Evolutionary conservation across 352 stramenopile genomes (phyloP), one percentile per base, ranked within the genome.

Genomic region (Globisporangium cylindrosporum): DNA sequence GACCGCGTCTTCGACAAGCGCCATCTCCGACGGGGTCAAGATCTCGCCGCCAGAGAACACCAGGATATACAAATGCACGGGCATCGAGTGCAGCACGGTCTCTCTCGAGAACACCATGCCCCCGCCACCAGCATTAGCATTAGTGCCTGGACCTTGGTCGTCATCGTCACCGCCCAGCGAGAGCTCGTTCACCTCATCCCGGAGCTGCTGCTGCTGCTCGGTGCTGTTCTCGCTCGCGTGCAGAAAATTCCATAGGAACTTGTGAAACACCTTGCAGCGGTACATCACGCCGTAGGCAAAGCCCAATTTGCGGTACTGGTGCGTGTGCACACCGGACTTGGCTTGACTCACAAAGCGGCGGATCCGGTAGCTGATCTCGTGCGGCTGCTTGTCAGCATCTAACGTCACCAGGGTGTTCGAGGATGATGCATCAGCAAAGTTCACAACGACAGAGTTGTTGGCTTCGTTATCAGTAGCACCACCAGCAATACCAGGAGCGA

Each of bases 281-380:
- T 84, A 94, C 84, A 94, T 94, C 29, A 92, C 84, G 8, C 86
- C 86, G 41, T 92, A 92, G 8, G 84, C 86, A 66, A 94, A 92
- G 0, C 86, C 86, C 15, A 94, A 80, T 32, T 86, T 89, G 43
- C 80, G 76, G 63, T 89, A 94, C 74, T 94, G 86, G 10, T 86
- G 75, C 3, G 71, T 82, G 62, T 93, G 85, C 6, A 81, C 62
- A 22, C 77, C 75, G 1, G 75, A 83, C 63, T 86, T 84, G 27
- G 80, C 68, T 53, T 90, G 80, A 53, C 78, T 89, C 43, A 86
- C 72, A 71, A 93, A 91, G 34, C 83, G 79, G 14, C 80, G 79
- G 24, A 93, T 88, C 27, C 77, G 81, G 51, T 93, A 93, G 63
- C 80, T 90, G 63, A 91, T 84, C 69, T 86, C 81, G 48, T 72